phyloP scores from a whole-genome alignment of 2,329 filamentous ascomycete genomes.

The Aspergillus persii region DNA sequence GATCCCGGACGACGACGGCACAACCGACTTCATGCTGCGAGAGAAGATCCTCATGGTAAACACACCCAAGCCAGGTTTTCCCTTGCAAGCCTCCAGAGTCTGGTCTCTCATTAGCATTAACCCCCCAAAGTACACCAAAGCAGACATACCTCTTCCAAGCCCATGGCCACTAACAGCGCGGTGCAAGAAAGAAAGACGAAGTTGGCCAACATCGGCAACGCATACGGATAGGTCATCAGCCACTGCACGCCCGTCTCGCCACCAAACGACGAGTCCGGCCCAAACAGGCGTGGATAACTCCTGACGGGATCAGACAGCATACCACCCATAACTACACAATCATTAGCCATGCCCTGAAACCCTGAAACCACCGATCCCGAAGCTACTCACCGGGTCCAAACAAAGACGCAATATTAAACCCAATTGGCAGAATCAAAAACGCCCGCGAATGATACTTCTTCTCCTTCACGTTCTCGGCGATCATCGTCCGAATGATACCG shows the following conservation, averaged over 20 bases:
- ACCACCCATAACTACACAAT: conserved; percentile 57
- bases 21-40: conserved; percentile 23
- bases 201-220: conserved; percentile 66
- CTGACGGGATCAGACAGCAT: conserved; percentile 64
- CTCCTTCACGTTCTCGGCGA: conserved; percentile 68
- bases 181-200: conserved; percentile 57
- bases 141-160: conserved; percentile 57
- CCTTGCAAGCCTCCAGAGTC: conserved; percentile 49
- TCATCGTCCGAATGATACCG: conserved; percentile 70
- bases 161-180: conserved; percentile 57
- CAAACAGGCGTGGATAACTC: conserved; percentile 64
- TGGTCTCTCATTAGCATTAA: conserved; percentile 22
- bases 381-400: conserved; percentile 43
- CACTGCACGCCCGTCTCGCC: conserved; percentile 58
- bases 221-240: conserved; percentile 64
- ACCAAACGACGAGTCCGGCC: conserved; percentile 56
- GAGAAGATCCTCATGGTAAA: conserved; percentile 29
- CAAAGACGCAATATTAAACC: conserved; percentile 63
- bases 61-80: conserved; percentile 47
- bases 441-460: conserved; percentile 60
- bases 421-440: conserved; percentile 62
- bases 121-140: neutral
- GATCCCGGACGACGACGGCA: conserved; percentile 31
- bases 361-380: conserved; percentile 16
- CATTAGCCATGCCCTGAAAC: conserved; percentile 29